Evolutionary conservation across 2,329 filamentous ascomycete genomes (phyloP), one percentile per base, ranked within the genome.

Genomic region (Sphaerostilbella broomeana): DNA sequence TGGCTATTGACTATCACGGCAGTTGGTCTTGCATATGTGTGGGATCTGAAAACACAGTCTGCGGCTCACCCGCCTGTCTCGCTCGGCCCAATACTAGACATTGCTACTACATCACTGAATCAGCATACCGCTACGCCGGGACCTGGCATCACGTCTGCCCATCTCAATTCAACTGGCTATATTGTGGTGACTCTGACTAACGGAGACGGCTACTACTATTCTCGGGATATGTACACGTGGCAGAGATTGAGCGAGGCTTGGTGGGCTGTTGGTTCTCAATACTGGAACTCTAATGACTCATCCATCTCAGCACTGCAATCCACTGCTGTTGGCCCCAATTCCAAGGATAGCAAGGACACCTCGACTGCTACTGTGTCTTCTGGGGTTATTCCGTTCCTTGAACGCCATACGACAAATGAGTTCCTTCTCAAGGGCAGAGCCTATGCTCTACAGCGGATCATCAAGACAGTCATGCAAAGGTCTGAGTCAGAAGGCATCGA

Each of bases 181-280:
- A 75, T 97, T 15, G 73, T 97, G 17, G 77, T 97, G n/a, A 92
- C 87, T 0, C 72, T 98, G 43, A 92, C 84, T 17, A 97, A 95
- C 52, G 92, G 92, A 15, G 90, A 98, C 52, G 92, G 92, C 2
- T 98, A 88, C 62, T 81, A 81, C 38, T 98, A 98, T 62, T 86
- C 86, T 2, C 77, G 84, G 1, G 73, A 75, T 13, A 85, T 98
- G 82, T 90, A 80, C 60, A 77, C 81, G 6, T 98, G 92, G 92
- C 90, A 97, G 61, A 80, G 89, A 8, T 71, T 98, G n/a, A 94
- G 88, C 2, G 94, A 98, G 58, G 77, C 86, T 2, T 98, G 92
- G 92, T 98, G 92, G 88, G 90, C 90, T 0, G 88, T 97, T 0
- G 89, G 89, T 13, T 94, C 86, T 51, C 92, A 98, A 58, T 98